phyloP scores from a whole-genome alignment of 2,329 filamentous ascomycete genomes.

The Exophiala mesophila region DNA sequence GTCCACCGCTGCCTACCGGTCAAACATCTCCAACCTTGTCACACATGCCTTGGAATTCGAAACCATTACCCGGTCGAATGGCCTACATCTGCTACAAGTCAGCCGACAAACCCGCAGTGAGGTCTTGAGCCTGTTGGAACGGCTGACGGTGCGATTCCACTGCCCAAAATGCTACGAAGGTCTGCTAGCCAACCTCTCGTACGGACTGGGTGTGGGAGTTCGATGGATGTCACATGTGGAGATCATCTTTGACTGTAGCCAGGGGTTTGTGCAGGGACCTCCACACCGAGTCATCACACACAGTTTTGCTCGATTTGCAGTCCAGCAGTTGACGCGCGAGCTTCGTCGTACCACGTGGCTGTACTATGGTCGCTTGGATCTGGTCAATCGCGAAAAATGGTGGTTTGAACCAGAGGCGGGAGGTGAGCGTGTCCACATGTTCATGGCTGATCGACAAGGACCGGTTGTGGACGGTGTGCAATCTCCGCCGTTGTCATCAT shows the following conservation, averaged over 20 bases:
- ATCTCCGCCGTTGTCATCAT: too few species aligned
- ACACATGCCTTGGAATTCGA: slow-evolving; percentile 9
- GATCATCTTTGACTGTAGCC: slow-evolving; percentile 5
- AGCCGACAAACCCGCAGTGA: slow-evolving; percentile 7
- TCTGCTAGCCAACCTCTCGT: slow-evolving; percentile 13
- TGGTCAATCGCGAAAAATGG: slow-evolving; percentile 12
- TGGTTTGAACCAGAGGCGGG: too few species aligned
- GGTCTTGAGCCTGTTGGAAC: slow-evolving; percentile 7
- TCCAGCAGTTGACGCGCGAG: slow-evolving; percentile 3
- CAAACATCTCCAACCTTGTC: slow-evolving; percentile 7
- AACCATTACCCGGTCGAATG: slow-evolving; percentile 13
- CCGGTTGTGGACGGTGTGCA: too few species aligned
- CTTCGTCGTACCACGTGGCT: slow-evolving; percentile 6
- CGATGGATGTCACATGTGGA: slow-evolving; percentile 17
- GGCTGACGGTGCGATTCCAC: slow-evolving; percentile 12
- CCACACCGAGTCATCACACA: background rate
- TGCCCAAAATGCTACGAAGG: slow-evolving; percentile 14
- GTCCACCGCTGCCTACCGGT: background rate
- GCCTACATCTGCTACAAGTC: slow-evolving; percentile 15
- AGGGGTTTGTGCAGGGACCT: background rate
- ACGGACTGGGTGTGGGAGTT: slow-evolving; percentile 18
- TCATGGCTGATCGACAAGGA: too few species aligned
- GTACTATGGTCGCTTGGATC: slow-evolving; percentile 14
- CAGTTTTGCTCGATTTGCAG: slow-evolving; percentile 7
- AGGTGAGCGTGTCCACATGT: too few species aligned